Base-by-base conservation (phyloP, 441 rosid genomes). In the Croton laevigatus region DNA sequence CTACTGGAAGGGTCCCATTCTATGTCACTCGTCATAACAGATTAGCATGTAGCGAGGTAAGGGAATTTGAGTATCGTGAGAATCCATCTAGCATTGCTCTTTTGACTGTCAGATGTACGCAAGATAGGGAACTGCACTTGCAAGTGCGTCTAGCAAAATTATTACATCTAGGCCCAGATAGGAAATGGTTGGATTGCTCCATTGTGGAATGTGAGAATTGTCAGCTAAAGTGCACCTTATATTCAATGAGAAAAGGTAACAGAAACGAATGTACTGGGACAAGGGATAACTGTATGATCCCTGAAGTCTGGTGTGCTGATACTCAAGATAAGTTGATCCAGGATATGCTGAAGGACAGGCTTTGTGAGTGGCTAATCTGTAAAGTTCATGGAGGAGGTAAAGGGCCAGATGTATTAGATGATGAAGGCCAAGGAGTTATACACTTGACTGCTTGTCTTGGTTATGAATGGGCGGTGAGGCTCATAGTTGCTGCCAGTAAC, bases 11-110 rank as follows among this genome's bases (percentile, higher is more conserved):
- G 65, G 88, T 89, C 69, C 92, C 95, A 42, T 87, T 87, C 71
- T 87, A 87, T 66, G 37, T 89, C 73, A 89, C 92, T 54, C 82
- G 92, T 76, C 69, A 80, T 71, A 85, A 89, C 74, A 84, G 92
- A 78, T 75, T 85, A 65, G 90, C 95, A 3, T 89, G 95, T 74
- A 89, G 92, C 73, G 92, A 89, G 81, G 86, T 87, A 68, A 81
- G 90, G 82, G 92, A 86, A 74, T 89, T 89, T 78, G 89, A 84
- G 76, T 89, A 73, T 78, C 89, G 75, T 60, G 87, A 80, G 77
- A 75, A 73, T 72, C 83, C 85, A 45, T 22, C 64, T 16, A 78
- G 65, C 37, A 48, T 46, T 66, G 20, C 71, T 62, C 65, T 75
- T 53, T 8, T 9, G 14, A 60, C 79, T 40, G 36, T 55, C 40